These are phyloP conservation scores for Fusarium sp. DNA, from an alignment of 2,329 filamentous ascomycete species.

Conservation along the genomic window DNA sequence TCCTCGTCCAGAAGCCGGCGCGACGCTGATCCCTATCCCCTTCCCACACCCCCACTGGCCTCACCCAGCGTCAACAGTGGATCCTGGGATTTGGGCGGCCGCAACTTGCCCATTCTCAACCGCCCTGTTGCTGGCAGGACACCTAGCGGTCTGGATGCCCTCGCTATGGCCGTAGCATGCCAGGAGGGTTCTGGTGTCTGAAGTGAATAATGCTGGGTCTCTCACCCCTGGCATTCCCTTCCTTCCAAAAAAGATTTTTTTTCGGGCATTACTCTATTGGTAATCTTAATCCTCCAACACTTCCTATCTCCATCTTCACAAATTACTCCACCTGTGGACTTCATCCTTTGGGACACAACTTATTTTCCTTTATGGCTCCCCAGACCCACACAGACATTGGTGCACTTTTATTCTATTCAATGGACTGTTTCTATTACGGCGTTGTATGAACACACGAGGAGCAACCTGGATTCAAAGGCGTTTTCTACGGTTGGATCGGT, in stretches of 20 bases:
- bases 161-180: constrained; percentile 66
- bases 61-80: constrained; percentile 51
- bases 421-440: constrained; percentile 30
- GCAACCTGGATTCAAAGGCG: constrained; percentile 32
- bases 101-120: constrained; percentile 59
- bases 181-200: constrained; percentile 56
- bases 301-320: neutral
- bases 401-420: constrained; percentile 8
- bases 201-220: constrained; percentile 1
- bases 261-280: constrained; percentile 27
- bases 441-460: constrained; percentile 41
- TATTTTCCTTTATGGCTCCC: constrained; percentile 4
- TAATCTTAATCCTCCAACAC: constrained; percentile 41
- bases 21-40: constrained; percentile 57
- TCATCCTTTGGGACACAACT: constrained; percentile 11
- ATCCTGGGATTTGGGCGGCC: constrained; percentile 61
- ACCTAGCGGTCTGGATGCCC: constrained; percentile 65
- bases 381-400: constrained; percentile 1
- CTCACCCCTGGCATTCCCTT: neutral
- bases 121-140: constrained; percentile 58
- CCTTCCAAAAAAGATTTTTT: neutral
- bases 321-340: constrained; percentile 1
- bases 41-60: constrained; percentile 51
- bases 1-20: constrained; percentile 49
- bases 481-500: constrained; percentile 6